These are phyloP conservation scores for Leccinum truebloodii DNA, from an alignment of 768 basidiomycete species.

Conservation along the genomic window DNA sequence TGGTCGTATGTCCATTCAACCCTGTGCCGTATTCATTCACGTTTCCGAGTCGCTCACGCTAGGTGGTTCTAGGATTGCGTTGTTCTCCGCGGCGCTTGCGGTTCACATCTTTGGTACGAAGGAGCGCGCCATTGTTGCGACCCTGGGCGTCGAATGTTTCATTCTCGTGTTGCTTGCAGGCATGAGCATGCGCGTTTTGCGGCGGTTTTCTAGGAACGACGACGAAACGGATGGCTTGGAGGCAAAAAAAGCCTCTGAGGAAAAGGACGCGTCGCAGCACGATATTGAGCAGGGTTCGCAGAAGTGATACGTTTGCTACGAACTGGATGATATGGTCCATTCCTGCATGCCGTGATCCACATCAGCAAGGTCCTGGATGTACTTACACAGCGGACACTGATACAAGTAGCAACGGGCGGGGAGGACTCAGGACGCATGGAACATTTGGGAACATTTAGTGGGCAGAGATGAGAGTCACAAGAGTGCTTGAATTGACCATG, in stretches of 20 bases:
- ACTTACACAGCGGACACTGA: neutral
- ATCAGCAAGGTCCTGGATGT: neutral
- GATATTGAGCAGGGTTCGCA: neutral
- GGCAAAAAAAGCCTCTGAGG: neutral
- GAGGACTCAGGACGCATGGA: too few species aligned
- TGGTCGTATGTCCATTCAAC: slow-evolving; percentile 16
- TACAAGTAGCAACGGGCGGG: neutral
- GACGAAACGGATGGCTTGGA: neutral
- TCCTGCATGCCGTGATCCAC: neutral
- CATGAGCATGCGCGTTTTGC: slow-evolving; percentile 4
- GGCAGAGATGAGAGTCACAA: too few species aligned
- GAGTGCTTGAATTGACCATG: too few species aligned
- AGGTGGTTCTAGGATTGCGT: slow-evolving; percentile 1
- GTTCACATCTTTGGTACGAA: slow-evolving; percentile 11
- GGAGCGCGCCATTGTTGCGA: neutral
- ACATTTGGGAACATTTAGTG: too few species aligned
- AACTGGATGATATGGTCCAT: neutral
- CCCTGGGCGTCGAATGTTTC: slow-evolving; percentile 9
- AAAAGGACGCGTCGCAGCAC: neutral
- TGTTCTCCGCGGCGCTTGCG: slow-evolving; percentile 10
- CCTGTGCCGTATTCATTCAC: neutral
- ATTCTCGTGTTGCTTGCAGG: slow-evolving; percentile 3
- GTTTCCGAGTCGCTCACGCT: neutral
- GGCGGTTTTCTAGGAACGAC: neutral
- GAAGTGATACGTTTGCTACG: neutral